A percentile compares a stretch with the other conserved stretches of the same genome.
Conservation (phyloP, 2,329 filamentous ascomycete species). For the Aureobasidium lini region DNA sequence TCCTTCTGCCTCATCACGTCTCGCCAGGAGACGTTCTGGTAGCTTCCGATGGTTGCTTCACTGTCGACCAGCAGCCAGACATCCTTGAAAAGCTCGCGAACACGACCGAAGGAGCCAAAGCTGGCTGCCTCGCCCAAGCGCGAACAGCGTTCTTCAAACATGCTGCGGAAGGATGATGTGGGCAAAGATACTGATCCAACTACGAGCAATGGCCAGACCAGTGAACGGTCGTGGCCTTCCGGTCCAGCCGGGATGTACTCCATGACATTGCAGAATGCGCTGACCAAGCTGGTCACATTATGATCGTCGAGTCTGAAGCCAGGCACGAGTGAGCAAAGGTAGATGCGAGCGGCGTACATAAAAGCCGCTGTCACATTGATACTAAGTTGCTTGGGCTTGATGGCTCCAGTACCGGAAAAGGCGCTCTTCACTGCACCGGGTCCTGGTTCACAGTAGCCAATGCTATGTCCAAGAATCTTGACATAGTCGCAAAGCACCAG, state of each 20-base stretch:
- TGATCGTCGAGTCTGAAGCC: constrained; percentile 70
- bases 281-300: constrained; percentile 68
- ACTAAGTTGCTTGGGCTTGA: constrained; percentile 75
- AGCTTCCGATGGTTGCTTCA: constrained; percentile 39
- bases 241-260: constrained; percentile 75
- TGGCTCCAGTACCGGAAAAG: constrained; percentile 56
- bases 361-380: constrained; percentile 87
- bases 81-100: constrained; percentile 70
- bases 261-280: constrained; percentile 68
- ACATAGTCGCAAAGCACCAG: constrained; percentile 85
- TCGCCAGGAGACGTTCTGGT: constrained; percentile 80
- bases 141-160: constrained; percentile 68
- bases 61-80: constrained; percentile 73
- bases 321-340: constrained; percentile 91
- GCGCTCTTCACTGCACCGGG: constrained; percentile 38
- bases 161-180: constrained; percentile 64
- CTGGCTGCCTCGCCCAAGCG: constrained; percentile 69
- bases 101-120: constrained; percentile 79
- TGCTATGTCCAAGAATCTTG: constrained; percentile 75
- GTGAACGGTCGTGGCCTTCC: constrained; percentile 77
- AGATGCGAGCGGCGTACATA: constrained; percentile 86
- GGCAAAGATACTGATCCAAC: constrained; percentile 71
- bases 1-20: constrained; percentile 85
- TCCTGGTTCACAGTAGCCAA: constrained; percentile 65
- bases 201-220: constrained; percentile 89